phyloP scores from a whole-genome alignment of 441 rosid genomes.

The Dalechampia spathulata region DNA sequence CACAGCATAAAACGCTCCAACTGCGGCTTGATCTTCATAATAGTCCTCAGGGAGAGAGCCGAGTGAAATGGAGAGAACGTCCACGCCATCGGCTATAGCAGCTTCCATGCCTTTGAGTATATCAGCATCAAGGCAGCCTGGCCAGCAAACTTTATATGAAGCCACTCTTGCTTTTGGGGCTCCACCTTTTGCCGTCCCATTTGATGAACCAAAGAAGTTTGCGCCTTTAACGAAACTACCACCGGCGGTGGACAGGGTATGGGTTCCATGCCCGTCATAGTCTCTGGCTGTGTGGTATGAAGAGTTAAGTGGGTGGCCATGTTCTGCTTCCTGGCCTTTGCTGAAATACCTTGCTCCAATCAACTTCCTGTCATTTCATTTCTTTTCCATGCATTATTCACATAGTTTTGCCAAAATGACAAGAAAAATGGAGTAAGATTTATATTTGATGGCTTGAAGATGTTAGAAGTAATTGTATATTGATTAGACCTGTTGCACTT shows the following conservation, averaged over 20 bases:
- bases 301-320: conserved; percentile 32
- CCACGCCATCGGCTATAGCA: conserved; percentile 69
- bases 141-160: conserved; percentile 79
- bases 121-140: conserved; percentile 43
- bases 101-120: conserved; percentile 60
- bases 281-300: conserved; percentile 56
- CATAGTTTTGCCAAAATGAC: no score
- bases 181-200: conserved; percentile 71
- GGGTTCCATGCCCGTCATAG: conserved; percentile 71
- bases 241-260: conserved; percentile 72
- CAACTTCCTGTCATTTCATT: conserved; percentile 12
- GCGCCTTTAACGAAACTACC: conserved; percentile 52
- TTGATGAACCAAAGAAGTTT: conserved; percentile 42
- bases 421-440: no score
- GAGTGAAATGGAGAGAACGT: conserved; percentile 56
- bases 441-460: no score
- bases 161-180: conserved; percentile 72
- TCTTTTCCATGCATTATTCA: no score
- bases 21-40: neutral
- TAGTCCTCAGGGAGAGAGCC: conserved; percentile 29
- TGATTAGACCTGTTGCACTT: conserved; percentile 21
- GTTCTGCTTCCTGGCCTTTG: conserved; percentile 47
- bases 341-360: conserved; percentile 69
- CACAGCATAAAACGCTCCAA: conserved; percentile 25
- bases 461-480: no score